A percentile compares a stretch with the other conserved stretches of the same genome.
Conservation (phyloP, 768 basidiomycete species). For the Lyophyllum atratum region DNA sequence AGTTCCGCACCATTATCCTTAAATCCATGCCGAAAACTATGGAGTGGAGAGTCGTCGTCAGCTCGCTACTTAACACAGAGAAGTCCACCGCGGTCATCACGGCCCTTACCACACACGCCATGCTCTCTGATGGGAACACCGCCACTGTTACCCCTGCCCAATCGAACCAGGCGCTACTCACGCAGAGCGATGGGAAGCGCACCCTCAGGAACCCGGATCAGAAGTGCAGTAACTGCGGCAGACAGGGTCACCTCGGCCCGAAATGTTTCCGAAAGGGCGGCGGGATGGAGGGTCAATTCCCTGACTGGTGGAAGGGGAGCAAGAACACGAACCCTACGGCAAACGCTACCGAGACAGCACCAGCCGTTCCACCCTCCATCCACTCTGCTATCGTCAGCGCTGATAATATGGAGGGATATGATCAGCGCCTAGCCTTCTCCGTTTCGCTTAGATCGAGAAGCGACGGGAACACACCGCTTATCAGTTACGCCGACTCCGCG, state of each 20-base stretch:
- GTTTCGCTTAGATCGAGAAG: too few species aligned
- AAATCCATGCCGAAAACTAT: too few species aligned
- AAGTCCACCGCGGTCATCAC: not conserved
- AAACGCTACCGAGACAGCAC: not conserved
- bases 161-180: not conserved
- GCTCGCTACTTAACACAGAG: not conserved
- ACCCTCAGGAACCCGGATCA: not conserved
- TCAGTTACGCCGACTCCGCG: not conserved
- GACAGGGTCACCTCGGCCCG: not conserved
- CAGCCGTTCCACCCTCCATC: not conserved
- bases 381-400: not conserved
- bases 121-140: not conserved
- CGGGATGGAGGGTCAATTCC: conserved; percentile 2
- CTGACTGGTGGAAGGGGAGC: not conserved
- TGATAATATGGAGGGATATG: not conserved
- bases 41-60: not conserved
- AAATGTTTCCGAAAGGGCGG: not conserved
- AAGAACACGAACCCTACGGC: not conserved
- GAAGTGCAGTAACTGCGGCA: not conserved
- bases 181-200: not conserved
- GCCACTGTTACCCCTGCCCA: not conserved
- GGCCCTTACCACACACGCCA: not conserved
- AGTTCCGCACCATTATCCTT: too few species aligned
- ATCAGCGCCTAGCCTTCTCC: not conserved
- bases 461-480: not conserved